Percentiles rank a stretch among this genome's conserved stretches.
Evolutionary conservation across 495 filamentous ascomycete genomes (phyloP).

Genomic region (Emericellopsis terricola): DNA sequence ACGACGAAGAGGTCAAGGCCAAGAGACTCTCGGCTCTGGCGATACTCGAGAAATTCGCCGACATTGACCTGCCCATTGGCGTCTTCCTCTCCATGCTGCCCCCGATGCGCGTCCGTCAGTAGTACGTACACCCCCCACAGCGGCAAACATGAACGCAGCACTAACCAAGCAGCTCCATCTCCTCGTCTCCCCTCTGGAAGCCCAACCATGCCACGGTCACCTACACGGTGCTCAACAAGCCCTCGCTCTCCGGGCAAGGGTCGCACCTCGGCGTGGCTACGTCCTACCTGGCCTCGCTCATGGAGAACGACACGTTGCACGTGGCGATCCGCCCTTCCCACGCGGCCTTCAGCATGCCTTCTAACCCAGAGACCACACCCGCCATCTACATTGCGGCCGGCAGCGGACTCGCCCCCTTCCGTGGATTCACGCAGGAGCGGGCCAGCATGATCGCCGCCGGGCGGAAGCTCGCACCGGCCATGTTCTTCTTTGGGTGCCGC

Average conservation of each 20-base stretch:
- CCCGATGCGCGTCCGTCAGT: constrained; percentile 58
- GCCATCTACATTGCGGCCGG: constrained; percentile 44
- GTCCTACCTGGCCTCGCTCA: constrained; percentile 39
- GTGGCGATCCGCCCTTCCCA: constrained; percentile 41
- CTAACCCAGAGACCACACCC: constrained; percentile 38
- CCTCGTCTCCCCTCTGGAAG: constrained; percentile 47
- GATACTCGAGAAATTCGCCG: constrained; percentile 39
- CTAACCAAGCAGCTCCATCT: constrained; percentile 40
- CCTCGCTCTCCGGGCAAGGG: constrained; percentile 29
- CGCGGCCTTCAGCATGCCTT: constrained; percentile 47
- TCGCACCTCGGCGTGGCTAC: constrained; percentile 39
- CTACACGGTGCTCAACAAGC: constrained; percentile 41
- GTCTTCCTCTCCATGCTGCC: constrained; percentile 51
- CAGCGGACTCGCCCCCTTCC: constrained; percentile 47
- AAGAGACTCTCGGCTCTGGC: constrained; percentile 47
- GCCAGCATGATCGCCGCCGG: constrained; percentile 34
- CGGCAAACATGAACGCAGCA: neutral
- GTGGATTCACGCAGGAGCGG: constrained; percentile 53
- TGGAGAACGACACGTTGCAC: constrained; percentile 39
- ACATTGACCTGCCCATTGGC: constrained; percentile 36
- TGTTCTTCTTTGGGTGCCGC: constrained; percentile 49
- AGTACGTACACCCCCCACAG: constrained; percentile 14
- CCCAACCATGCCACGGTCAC: constrained; percentile 43
- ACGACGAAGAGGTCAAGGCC: constrained; percentile 30
- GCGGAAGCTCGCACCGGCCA: constrained; percentile 32